A percentile compares a stretch with the other conserved stretches of the same genome.
Evolutionary conservation across 495 filamentous ascomycete genomes (phyloP).

Genomic region (Hypoxylon rickii): DNA sequence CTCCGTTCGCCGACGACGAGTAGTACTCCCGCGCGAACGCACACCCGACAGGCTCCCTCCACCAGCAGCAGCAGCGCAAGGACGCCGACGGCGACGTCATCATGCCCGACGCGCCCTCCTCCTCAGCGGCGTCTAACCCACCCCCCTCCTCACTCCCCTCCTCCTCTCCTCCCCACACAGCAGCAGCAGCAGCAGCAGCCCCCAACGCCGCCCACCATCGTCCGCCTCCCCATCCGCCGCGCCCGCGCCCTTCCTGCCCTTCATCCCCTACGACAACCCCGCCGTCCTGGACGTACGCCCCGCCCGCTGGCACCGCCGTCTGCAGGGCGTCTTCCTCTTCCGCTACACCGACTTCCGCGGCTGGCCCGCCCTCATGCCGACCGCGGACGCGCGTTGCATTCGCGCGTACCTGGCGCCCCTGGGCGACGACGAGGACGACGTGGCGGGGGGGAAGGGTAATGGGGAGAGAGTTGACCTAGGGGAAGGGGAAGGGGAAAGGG

Average conservation of each 20-base stretch:
- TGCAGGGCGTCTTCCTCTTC: conserved; percentile 21
- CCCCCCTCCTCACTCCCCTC: background rate
- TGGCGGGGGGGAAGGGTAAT: background rate
- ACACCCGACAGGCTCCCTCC: background rate
- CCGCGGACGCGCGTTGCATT: conserved; percentile 7
- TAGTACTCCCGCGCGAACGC: too few relatives aligned
- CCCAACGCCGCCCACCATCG: background rate
- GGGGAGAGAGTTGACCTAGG: background rate
- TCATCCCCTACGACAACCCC: conserved; percentile 33
- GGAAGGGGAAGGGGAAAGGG: background rate
- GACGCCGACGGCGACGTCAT: conserved; percentile 22
- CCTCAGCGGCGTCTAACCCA: background rate
- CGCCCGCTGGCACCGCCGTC: conserved; percentile 8
- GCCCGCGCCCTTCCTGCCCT: background rate
- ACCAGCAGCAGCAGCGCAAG: too few relatives aligned
- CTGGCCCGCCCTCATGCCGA: conserved; percentile 25
- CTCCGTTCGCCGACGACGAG: too few relatives aligned
- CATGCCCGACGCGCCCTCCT: conserved; percentile 15
- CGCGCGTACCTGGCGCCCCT: conserved; percentile 15
- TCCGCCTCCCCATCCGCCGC: conserved; percentile 16
- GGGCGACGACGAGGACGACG: background rate
- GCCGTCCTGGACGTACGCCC: conserved; percentile 27
- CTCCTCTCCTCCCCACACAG: background rate
- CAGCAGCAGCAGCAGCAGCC: background rate
- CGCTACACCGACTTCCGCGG: conserved; percentile 30